Percentiles rank a stretch among this genome's conserved stretches.
These are phyloP conservation scores for Phlyctochytrium planicorne DNA, from an alignment of 192 early-diverging fungal genomes.

Conservation along the genomic window DNA sequence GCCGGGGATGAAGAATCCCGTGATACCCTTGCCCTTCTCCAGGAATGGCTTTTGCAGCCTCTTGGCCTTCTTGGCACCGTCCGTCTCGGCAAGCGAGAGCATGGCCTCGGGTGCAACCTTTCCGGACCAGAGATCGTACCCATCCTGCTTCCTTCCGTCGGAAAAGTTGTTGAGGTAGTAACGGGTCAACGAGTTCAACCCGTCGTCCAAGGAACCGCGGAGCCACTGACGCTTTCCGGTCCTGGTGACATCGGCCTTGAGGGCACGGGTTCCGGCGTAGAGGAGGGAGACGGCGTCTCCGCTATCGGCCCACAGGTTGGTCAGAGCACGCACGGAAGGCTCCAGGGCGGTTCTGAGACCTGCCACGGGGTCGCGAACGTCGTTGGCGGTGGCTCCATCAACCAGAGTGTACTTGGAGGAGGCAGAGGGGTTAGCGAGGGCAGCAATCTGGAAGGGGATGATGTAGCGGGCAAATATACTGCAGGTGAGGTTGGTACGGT, in stretches of 20 bases:
- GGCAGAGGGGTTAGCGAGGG: conserved; percentile 28
- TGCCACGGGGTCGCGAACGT: conserved; percentile 38
- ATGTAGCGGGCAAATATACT: conserved; percentile 48
- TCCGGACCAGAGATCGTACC: conserved; percentile 53
- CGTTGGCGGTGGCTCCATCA: conserved; percentile 32
- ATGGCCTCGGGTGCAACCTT: conserved; percentile 18
- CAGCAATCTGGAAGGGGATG: conserved; percentile 45
- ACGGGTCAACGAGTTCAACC: conserved; percentile 52
- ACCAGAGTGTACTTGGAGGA: conserved; percentile 15
- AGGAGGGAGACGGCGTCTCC: conserved; percentile 53
- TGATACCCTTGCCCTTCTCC: conserved; percentile 26
- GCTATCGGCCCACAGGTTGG: conserved; percentile 55
- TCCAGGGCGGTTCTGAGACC: conserved; percentile 28
- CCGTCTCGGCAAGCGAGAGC: conserved; percentile 19
- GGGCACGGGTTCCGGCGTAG: conserved; percentile 57
- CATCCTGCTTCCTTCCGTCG: conserved; percentile 51
- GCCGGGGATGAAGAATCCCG: conserved; percentile 39
- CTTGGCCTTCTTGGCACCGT: conserved; percentile 32
- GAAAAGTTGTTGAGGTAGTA: conserved; percentile 60
- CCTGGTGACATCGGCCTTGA: conserved; percentile 46
- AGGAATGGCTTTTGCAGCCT: conserved; percentile 38
- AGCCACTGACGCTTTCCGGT: conserved; percentile 41
- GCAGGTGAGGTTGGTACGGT: conserved; percentile 58
- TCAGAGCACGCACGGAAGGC: conserved; percentile 16
- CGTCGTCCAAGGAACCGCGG: conserved; percentile 43